Conservation (phyloP, 1,284 basidiomycete genomes). For the Caloboletus inedulis region DNA sequence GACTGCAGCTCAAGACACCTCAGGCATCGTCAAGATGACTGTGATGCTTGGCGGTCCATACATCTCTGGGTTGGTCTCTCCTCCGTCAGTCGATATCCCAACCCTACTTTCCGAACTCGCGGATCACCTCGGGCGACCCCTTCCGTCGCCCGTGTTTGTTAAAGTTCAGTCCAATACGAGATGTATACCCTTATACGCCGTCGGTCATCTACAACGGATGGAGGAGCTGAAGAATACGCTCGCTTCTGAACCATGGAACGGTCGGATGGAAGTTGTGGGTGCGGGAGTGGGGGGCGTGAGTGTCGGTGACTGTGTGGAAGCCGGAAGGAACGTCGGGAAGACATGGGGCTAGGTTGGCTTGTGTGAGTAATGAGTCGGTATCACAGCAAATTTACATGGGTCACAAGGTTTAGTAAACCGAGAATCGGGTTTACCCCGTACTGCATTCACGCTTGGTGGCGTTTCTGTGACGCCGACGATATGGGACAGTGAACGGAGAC, state of each 20-base stretch:
- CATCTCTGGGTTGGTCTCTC: conserved; percentile 2
- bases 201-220: conserved; percentile 75
- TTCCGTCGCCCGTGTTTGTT: conserved; percentile 60
- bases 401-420: conserved; percentile 14
- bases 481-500: conserved; percentile 7
- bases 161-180: conserved; percentile 56
- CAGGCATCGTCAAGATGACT: conserved; percentile 65
- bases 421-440: conserved; percentile 2
- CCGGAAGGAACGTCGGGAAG: conserved; percentile 56
- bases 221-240: conserved; percentile 53
- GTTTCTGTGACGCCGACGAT: conserved; percentile 12
- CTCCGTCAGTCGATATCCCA: conserved; percentile 30
- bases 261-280: conserved; percentile 72
- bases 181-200: conserved; percentile 82
- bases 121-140: conserved; percentile 45
- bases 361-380: conserved; percentile 20
- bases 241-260: conserved; percentile 46
- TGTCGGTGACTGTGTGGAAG: conserved; percentile 84
- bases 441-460: conserved; percentile 8
- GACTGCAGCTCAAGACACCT: conserved; percentile 64
- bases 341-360: conserved; percentile 33
- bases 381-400: conserved; percentile 16
- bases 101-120: conserved; percentile 40
- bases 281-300: conserved; percentile 89
- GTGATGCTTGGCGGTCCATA: conserved; percentile 89